Conservation (phyloP, 179 eudicot species). For the Sideroxylon spinosum region DNA sequence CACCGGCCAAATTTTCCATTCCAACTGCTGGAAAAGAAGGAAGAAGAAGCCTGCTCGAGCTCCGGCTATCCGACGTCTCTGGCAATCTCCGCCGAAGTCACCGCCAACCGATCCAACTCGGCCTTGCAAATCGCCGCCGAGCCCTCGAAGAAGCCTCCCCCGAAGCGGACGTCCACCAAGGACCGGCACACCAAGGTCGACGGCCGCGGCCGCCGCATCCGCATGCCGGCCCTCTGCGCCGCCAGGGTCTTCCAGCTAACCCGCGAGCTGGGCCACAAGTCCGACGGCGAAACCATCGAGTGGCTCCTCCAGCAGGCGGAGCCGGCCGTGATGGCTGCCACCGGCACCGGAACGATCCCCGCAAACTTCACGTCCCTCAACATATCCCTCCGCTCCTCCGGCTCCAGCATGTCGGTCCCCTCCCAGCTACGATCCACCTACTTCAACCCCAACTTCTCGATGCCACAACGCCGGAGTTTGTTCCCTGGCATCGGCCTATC, state of each 20-base stretch:
- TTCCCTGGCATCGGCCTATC: constrained; percentile 35
- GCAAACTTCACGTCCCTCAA: constrained; percentile 48
- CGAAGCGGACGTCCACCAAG: constrained; percentile 45
- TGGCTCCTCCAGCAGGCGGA: constrained; percentile 58
- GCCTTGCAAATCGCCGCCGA: constrained; percentile 28
- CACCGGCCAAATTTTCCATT: constrained; percentile 49
- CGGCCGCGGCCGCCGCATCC: constrained; percentile 49
- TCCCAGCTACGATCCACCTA: constrained; percentile 34
- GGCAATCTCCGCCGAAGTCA: constrained; percentile 33
- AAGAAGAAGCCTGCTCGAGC: constrained; percentile 37
- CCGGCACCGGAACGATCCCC: constrained; percentile 48
- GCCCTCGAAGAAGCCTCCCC: constrained; percentile 43
- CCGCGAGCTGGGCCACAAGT: constrained; percentile 46
- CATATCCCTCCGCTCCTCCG: constrained; percentile 48
- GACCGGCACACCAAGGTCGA: constrained; percentile 52
- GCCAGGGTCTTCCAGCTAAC: constrained; percentile 57
- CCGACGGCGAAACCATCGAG: constrained; percentile 51
- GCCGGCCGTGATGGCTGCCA: constrained; percentile 50
- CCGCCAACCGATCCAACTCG: constrained; percentile 23
- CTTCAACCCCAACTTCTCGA: constrained; percentile 33
- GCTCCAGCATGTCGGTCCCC: constrained; percentile 45
- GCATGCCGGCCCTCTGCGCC: constrained; percentile 53
- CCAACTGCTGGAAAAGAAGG: constrained; percentile 42
- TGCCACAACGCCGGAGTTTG: constrained; percentile 29
- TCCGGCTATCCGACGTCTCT: constrained; percentile 29